Evolutionary conservation across 192 early-diverging fungal species (phyloP).

Genomic region (Gorgonomyces haynaldii): DNA sequence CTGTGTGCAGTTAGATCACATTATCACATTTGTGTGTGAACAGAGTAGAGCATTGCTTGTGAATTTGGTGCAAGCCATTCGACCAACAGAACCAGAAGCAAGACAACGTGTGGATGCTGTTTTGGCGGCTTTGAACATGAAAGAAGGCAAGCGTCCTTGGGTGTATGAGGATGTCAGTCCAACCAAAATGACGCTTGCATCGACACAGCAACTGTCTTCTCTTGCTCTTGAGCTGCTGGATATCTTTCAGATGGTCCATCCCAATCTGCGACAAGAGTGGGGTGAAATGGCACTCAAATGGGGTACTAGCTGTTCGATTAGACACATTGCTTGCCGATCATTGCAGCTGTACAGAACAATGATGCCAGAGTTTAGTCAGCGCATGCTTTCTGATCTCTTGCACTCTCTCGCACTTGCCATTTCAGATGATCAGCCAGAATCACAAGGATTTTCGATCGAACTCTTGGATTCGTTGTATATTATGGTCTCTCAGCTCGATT

Average conservation of each 20-base stretch:
- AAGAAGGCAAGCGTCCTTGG: slow-evolving; percentile 71
- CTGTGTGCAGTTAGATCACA: slow-evolving; percentile 74
- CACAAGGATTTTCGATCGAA: slow-evolving; percentile 73
- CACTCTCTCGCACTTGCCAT: slow-evolving; percentile 64
- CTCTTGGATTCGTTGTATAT: slow-evolving; percentile 56
- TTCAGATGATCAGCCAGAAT: slow-evolving; percentile 59
- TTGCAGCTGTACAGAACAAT: slow-evolving; percentile 71
- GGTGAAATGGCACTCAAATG: slow-evolving; percentile 68
- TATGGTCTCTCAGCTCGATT: slow-evolving; percentile 46
- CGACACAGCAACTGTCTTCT: slow-evolving; percentile 15
- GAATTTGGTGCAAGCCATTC: slow-evolving; percentile 62
- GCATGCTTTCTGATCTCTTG: slow-evolving; percentile 68
- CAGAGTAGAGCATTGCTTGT: slow-evolving; percentile 61
- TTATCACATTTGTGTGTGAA: slow-evolving; percentile 64
- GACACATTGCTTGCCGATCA: slow-evolving; percentile 77
- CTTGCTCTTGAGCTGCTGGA: slow-evolving; percentile 34
- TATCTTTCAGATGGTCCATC: slow-evolving; percentile 28
- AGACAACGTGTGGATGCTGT: slow-evolving; percentile 20
- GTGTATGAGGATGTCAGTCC: slow-evolving; percentile 64
- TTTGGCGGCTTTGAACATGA: slow-evolving; percentile 42
- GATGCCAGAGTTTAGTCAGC: slow-evolving; percentile 55
- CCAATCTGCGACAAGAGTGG: slow-evolving; percentile 43
- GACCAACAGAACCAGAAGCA: slow-evolving; percentile 23
- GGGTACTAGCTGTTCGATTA: slow-evolving; percentile 72
- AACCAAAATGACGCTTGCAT: slow-evolving; percentile 28